These are phyloP conservation scores for Thalia dealbata DNA, from an alignment of 176 grass and related monocot genomes.

Conservation along the genomic window DNA sequence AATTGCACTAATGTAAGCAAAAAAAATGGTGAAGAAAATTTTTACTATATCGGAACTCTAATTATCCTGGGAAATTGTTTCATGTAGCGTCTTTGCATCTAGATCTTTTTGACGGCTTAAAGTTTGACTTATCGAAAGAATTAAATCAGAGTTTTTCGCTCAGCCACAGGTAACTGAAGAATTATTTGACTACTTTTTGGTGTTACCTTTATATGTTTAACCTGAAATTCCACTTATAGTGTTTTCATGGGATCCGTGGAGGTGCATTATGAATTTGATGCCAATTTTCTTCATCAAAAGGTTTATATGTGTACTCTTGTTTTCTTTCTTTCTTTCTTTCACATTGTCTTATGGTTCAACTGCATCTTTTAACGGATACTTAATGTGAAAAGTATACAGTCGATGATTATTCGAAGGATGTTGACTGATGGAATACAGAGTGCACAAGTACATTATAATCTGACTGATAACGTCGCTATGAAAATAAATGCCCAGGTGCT, in stretches of 20 bases:
- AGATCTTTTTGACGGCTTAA: slow-evolving; percentile 46
- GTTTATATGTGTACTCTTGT: slow-evolving; percentile 31
- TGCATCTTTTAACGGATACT: not conserved
- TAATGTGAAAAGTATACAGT: slow-evolving; percentile 23
- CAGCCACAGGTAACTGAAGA: slow-evolving; percentile 38
- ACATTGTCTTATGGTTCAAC: not conserved
- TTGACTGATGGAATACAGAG: slow-evolving; percentile 40
- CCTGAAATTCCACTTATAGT: slow-evolving; percentile 14
- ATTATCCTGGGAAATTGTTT: not conserved
- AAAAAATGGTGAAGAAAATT: no score
- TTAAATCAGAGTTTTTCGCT: slow-evolving; percentile 45
- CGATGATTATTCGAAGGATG: slow-evolving; percentile 55
- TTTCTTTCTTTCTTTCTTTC: not conserved
- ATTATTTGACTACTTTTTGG: not conserved
- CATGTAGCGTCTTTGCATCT: slow-evolving; percentile 45
- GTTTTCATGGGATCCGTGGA: slow-evolving; percentile 59
- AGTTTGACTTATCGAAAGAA: slow-evolving; percentile 36
- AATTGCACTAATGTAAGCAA: not conserved
- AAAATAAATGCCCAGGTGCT: slow-evolving; percentile 63
- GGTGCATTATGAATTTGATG: slow-evolving; percentile 96
- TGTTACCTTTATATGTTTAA: slow-evolving; percentile 6
- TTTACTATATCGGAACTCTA: not conserved
- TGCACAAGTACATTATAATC: slow-evolving; percentile 43
- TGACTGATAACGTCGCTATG: slow-evolving; percentile 31
- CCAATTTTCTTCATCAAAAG: slow-evolving; percentile 95